A percentile compares a stretch with the other conserved stretches of the same genome.
These are phyloP conservation scores for Cystoderma amianthinum DNA, from an alignment of 768 basidiomycete species.

Conservation along the genomic window DNA sequence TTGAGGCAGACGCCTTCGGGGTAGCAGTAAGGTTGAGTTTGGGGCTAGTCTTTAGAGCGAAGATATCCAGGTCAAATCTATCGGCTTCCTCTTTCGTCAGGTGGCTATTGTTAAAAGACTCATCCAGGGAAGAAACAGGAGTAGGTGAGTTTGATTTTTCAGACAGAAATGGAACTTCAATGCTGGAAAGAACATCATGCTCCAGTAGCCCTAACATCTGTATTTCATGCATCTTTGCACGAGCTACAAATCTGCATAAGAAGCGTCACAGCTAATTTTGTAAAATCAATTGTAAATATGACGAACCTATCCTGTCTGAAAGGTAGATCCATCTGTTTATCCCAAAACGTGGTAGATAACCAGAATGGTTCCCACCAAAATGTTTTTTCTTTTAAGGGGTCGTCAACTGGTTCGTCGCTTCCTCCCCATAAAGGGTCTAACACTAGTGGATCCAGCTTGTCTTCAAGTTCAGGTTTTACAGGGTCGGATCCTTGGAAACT, in stretches of 20 bases:
- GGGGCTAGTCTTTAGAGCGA: constrained; percentile 37
- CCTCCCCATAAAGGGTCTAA: constrained; percentile 75
- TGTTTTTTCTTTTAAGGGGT: constrained; percentile 37
- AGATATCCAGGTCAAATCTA: constrained; percentile 67
- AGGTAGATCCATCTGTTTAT: constrained; percentile 79
- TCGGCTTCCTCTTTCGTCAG: constrained; percentile 55
- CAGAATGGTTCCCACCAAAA: constrained; percentile 94
- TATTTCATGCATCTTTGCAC: constrained; percentile 96
- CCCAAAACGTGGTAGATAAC: constrained; percentile 80
- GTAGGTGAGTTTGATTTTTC: constrained; percentile 28
- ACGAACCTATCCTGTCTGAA: constrained; percentile 69
- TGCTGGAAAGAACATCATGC: constrained; percentile 84
- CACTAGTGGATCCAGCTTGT: constrained; percentile 36
- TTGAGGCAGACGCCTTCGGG: constrained; percentile 27
- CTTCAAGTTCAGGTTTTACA: constrained; percentile 35
- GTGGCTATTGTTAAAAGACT: constrained; percentile 21
- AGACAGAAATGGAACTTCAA: constrained; percentile 77
- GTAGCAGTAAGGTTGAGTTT: constrained; percentile 18
- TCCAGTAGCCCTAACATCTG: constrained; percentile 91
- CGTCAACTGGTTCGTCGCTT: constrained; percentile 35
- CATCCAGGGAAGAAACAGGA: constrained; percentile 18
- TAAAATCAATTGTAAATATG: constrained; percentile 4
- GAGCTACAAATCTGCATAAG: constrained; percentile 70
- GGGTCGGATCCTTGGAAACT: constrained; percentile 73
- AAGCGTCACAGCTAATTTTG: no score